Conservation (phyloP, 805 yeast species). For the Candida manassasensis region DNA sequence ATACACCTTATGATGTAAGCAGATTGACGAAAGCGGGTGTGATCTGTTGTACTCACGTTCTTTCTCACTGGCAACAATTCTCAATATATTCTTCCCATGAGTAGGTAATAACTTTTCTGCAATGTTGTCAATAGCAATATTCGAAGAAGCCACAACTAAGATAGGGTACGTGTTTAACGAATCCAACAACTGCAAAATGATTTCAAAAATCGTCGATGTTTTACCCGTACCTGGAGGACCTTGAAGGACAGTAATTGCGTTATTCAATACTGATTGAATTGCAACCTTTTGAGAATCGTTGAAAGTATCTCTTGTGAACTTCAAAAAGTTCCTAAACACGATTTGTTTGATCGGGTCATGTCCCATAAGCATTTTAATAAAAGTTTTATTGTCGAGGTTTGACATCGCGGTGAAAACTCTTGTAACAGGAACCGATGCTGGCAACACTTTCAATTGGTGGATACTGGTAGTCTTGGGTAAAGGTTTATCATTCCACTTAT, state of each 20-base stretch:
- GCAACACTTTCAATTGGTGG: conserved; percentile 40
- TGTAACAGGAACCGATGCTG: conserved; percentile 59
- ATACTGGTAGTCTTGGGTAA: conserved; percentile 45
- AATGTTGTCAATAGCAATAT: conserved; percentile 71
- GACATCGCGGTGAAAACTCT: conserved; percentile 66
- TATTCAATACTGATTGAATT: conserved; percentile 48
- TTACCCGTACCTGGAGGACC: conserved; percentile 68
- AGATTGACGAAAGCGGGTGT: conserved; percentile 56
- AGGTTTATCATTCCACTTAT: conserved; percentile 52
- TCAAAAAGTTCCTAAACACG: conserved; percentile 50
- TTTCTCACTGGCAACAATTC: conserved; percentile 57
- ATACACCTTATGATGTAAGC: conserved; percentile 58
- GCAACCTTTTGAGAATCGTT: conserved; percentile 59
- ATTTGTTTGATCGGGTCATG: conserved; percentile 52
- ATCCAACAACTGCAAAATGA: conserved; percentile 49
- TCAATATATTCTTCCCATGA: conserved; percentile 47
- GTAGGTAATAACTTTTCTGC: conserved; percentile 59
- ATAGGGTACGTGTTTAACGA: conserved; percentile 57
- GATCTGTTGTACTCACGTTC: conserved; percentile 54
- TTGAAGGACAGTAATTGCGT: conserved; percentile 43
- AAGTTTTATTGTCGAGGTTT: conserved; percentile 48
- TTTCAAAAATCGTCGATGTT: conserved; percentile 40
- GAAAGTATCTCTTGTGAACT: conserved; percentile 44
- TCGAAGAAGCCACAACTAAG: conserved; percentile 70
- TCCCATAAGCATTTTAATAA: conserved; percentile 51